Percentiles rank a stretch among this genome's conserved stretches.
Conservation (phyloP, 345 rosid species). For the Iberis pinnata region DNA sequence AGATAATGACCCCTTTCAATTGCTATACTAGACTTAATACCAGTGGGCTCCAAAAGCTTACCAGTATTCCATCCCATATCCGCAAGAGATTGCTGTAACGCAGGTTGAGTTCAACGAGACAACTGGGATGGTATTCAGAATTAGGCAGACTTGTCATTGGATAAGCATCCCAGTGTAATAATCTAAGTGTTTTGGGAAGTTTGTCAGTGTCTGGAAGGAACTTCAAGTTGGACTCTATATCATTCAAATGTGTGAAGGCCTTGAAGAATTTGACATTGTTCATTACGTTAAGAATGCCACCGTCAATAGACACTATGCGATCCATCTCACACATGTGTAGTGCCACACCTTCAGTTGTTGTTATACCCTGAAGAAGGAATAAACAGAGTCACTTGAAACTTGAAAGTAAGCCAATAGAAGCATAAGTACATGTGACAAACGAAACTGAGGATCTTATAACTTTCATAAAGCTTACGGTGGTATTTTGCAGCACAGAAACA, state of each 20-base stretch:
- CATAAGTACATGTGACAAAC: not conserved
- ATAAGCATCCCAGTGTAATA: slow-evolving; percentile 20
- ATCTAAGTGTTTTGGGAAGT: not conserved
- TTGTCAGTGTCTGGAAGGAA: not conserved
- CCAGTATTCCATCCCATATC: slow-evolving; percentile 13
- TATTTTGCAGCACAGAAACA: not conserved
- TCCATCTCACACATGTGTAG: slow-evolving; percentile 17
- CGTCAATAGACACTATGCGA: not conserved
- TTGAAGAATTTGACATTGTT: slow-evolving; percentile 16
- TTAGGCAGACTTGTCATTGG: slow-evolving; percentile 5
- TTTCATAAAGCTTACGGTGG: slow-evolving; percentile 4
- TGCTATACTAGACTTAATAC: not conserved
- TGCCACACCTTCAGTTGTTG: not conserved
- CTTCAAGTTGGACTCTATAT: not conserved
- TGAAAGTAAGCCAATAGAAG: not conserved
- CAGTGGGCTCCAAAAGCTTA: not conserved
- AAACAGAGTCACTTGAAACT: not conserved
- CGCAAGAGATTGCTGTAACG: slow-evolving; percentile 9
- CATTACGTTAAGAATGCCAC: not conserved
- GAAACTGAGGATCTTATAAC: not conserved
- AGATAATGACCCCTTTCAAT: not conserved
- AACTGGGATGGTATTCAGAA: not conserved
- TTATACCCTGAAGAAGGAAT: slow-evolving; percentile 3
- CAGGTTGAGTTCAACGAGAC: slow-evolving; percentile 9
- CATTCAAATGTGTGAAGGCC: slow-evolving; percentile 4